Percentiles rank a stretch among this genome's conserved stretches.
Evolutionary conservation across 805 yeast genomes (phyloP).

Genomic region (Candida insectalens): DNA sequence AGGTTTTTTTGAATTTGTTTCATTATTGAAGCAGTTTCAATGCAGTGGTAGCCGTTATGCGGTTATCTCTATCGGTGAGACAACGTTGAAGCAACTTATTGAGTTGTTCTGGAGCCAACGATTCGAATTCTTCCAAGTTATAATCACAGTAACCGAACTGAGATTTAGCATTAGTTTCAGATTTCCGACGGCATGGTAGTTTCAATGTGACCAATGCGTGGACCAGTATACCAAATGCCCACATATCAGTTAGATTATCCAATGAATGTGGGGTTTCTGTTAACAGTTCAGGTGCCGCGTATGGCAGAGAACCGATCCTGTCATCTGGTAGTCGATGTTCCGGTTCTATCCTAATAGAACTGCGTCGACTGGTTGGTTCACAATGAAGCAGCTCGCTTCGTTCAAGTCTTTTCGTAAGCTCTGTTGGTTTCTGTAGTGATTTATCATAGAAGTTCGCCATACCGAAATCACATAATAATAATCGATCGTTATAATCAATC

Average conservation of each 20-base stretch:
- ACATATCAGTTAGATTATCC: conserved; percentile 68
- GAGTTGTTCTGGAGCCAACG: too few relatives aligned
- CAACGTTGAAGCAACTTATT: conserved; percentile 48
- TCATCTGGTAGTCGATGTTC: conserved; percentile 1
- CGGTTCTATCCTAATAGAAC: background rate
- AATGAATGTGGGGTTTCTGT: conserved; percentile 46
- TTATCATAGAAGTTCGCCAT: conserved; percentile 38
- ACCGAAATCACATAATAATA: conserved; percentile 83
- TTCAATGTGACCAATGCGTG: conserved; percentile 67
- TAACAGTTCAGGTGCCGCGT: conserved; percentile 83
- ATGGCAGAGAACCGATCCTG: conserved; percentile 77
- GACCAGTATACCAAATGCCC: conserved; percentile 82
- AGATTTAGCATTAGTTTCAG: conserved; percentile 68
- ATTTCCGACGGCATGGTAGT: conserved; percentile 75
- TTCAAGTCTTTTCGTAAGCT: conserved; percentile 7
- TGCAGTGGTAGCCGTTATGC: too few relatives aligned
- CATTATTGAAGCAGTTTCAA: too few relatives aligned
- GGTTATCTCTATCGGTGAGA: too few relatives aligned
- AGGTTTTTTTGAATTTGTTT: too few relatives aligned
- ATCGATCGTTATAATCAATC: conserved; percentile 34
- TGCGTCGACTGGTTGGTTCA: background rate
- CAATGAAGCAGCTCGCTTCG: background rate
- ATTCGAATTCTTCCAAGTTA: conserved; percentile 34
- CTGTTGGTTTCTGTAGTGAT: conserved; percentile 4
- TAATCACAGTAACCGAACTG: conserved; percentile 62